phyloP scores from a whole-genome alignment of 2,329 filamentous ascomycete species.

The Fusarium sp. region DNA sequence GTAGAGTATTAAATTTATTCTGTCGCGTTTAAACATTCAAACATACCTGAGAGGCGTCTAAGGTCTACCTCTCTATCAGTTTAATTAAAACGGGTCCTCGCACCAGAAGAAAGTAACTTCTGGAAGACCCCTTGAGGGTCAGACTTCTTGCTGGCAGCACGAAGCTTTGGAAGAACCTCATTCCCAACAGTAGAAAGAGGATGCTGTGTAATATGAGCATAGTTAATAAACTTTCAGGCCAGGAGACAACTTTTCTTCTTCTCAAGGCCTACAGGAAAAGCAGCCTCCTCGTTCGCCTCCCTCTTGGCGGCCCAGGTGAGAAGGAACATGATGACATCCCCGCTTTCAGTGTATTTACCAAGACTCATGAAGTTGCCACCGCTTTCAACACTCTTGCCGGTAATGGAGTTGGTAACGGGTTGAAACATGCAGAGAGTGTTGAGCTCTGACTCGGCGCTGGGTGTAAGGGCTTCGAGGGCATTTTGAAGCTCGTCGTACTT shows the following conservation, averaged over 20 bases:
- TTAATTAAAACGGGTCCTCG: slow-evolving; percentile 46
- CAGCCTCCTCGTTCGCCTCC: slow-evolving; percentile 52
- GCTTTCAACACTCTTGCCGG: slow-evolving; percentile 49
- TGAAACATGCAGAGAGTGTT: slow-evolving; percentile 53
- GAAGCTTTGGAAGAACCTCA: slow-evolving; percentile 53
- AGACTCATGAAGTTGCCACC: slow-evolving; percentile 54
- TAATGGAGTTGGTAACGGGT: slow-evolving; percentile 51
- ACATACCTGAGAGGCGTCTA: neutral
- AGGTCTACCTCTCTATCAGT: neutral
- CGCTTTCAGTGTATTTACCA: slow-evolving; percentile 47
- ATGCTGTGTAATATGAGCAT: slow-evolving; percentile 57
- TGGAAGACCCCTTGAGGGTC: slow-evolving; percentile 57
- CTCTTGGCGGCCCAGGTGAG: slow-evolving; percentile 50
- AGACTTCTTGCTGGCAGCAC: slow-evolving; percentile 53
- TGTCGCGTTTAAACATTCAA: too few species aligned
- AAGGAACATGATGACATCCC: slow-evolving; percentile 53
- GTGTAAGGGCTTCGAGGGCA: slow-evolving; percentile 46
- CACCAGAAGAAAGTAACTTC: slow-evolving; percentile 51
- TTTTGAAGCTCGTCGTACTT: slow-evolving; percentile 50
- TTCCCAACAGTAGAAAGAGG: slow-evolving; percentile 55
- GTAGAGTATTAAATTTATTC: too few species aligned
- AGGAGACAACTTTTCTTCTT: too few species aligned
- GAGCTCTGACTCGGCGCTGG: slow-evolving; percentile 44
- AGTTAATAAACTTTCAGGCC: slow-evolving; percentile 59
- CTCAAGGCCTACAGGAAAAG: slow-evolving; percentile 56